Base-by-base conservation (phyloP, 2,329 filamentous ascomycete species). In the Fusarium udum region DNA sequence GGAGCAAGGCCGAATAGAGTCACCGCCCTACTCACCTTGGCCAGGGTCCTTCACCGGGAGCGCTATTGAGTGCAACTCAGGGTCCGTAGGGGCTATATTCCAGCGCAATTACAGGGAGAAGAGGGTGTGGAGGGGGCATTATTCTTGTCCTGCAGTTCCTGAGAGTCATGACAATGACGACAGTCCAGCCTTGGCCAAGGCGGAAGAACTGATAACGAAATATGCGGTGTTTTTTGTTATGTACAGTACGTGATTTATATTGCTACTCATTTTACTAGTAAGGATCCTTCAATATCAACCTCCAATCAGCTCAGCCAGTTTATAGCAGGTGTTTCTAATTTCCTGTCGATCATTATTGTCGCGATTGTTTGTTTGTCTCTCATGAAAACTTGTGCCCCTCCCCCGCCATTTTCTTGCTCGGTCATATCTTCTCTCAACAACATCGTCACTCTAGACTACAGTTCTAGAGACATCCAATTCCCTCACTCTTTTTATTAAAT, bases 311-410 rank as follows among this genome's bases (percentile, higher is more conserved):
- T 76, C 36, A 34, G 52, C 34, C 52, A 64, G 31, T 56, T 52
- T 31, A 56, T 49, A 65, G 55, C 70, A 69, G 72, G 69, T 61
- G 56, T 59, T 61, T 73, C 58, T 61, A 36, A 48, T 66, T 69
- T 75, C 61, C 43, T 74, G 73, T 64, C 63, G 57, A 61, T 63
- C 71, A 60, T 46, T 53, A 24, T 64, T 67, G 61, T 69, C 60
- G 48, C 48, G 64, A 71, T 48, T 58, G 12, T 64, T 60, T 46
- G 68, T 67, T 46, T 59, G 34, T 66, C 57, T 52, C 69, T 76
- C 69, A 72, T 75, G 70, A 70, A 76, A 74, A 69, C 60, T 56
- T 71, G 64, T 64, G 72, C 75, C 75, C 75, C 75, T 77, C 75
- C 75, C 75, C 75, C 75, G 64, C 75, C 75, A 73, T 76, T 72